Evolutionary conservation across 495 filamentous ascomycete species (phyloP).

Genomic region (Xylaria bambusicola): DNA sequence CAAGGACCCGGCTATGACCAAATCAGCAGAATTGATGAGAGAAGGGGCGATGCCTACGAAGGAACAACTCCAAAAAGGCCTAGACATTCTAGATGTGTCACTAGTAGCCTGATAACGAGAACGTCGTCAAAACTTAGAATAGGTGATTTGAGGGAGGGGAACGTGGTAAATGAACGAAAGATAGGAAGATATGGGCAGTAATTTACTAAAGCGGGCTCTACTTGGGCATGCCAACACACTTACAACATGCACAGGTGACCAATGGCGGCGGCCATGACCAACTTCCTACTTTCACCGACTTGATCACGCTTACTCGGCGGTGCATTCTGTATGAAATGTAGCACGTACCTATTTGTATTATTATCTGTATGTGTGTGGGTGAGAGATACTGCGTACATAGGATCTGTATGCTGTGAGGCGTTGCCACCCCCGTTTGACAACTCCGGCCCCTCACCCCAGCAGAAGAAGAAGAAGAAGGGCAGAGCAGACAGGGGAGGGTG

Average conservation of each 20-base stretch:
- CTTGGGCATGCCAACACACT: background rate
- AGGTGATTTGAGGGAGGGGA: too few relatives aligned
- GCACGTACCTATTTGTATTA: too few relatives aligned
- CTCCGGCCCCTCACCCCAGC: background rate
- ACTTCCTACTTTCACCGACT: too few relatives aligned
- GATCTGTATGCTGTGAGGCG: too few relatives aligned
- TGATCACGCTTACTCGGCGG: too few relatives aligned
- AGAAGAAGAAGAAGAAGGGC: background rate
- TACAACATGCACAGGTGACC: too few relatives aligned
- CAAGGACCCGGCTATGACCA: slow-evolving; percentile 82
- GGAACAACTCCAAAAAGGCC: slow-evolving; percentile 68
- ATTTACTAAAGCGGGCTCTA: background rate
- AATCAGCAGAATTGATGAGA: slow-evolving; percentile 85
- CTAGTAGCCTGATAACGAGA: slow-evolving; percentile 18
- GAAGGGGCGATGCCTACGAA: slow-evolving; percentile 79
- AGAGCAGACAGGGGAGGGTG: background rate
- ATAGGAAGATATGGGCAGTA: too few relatives aligned
- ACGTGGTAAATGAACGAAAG: background rate
- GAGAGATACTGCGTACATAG: too few relatives aligned
- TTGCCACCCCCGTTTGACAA: background rate
- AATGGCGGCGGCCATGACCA: too few relatives aligned
- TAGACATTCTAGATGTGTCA: slow-evolving; percentile 67
- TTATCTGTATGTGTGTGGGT: too few relatives aligned
- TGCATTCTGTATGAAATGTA: too few relatives aligned
- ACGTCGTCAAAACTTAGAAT: too few relatives aligned